Percentiles rank a stretch among this genome's conserved stretches.
Conservation (phyloP, 192 early-diverging fungal species). For the Fimicolochytrium jonesii region DNA sequence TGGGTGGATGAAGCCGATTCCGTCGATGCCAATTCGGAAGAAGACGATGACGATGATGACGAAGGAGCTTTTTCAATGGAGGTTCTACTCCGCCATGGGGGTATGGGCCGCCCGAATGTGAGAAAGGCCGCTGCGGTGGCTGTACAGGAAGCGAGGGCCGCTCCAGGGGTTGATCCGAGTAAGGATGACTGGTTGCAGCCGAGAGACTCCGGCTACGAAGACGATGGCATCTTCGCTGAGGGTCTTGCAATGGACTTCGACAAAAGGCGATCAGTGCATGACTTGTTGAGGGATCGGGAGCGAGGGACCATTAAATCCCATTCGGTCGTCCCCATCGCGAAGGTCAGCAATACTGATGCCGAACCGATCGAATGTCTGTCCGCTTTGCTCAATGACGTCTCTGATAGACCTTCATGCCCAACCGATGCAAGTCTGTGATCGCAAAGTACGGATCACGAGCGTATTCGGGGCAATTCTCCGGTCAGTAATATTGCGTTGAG, state of each 20-base stretch:
- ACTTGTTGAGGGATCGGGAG: slow-evolving; percentile 9
- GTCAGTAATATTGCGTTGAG: slow-evolving; percentile 7
- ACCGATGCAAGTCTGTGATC: slow-evolving; percentile 15
- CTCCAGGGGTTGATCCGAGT: too few relatives aligned
- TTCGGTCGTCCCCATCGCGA: slow-evolving; percentile 18
- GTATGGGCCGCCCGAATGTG: neutral
- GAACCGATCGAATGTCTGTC: too few relatives aligned
- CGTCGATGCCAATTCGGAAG: neutral
- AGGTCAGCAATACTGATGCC: too few relatives aligned
- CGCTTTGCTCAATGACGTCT: too few relatives aligned
- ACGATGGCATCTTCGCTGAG: neutral
- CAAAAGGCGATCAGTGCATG: slow-evolving; percentile 11
- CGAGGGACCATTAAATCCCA: slow-evolving; percentile 10
- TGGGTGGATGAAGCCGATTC: too few relatives aligned
- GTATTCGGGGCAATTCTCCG: slow-evolving; percentile 55
- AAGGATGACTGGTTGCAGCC: too few relatives aligned
- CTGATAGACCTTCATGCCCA: slow-evolving; percentile 14
- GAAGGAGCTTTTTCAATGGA: neutral
- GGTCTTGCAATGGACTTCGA: too few relatives aligned
- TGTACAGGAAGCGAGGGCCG: too few relatives aligned
- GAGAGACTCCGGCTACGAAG: too few relatives aligned
- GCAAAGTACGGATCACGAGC: slow-evolving; percentile 29
- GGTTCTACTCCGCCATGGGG: neutral
- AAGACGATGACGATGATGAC: neutral
- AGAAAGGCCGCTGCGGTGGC: too few relatives aligned